Evolutionary conservation across 2,329 filamentous ascomycete genomes (phyloP).

Genomic region (Penicillium nordicum): DNA sequence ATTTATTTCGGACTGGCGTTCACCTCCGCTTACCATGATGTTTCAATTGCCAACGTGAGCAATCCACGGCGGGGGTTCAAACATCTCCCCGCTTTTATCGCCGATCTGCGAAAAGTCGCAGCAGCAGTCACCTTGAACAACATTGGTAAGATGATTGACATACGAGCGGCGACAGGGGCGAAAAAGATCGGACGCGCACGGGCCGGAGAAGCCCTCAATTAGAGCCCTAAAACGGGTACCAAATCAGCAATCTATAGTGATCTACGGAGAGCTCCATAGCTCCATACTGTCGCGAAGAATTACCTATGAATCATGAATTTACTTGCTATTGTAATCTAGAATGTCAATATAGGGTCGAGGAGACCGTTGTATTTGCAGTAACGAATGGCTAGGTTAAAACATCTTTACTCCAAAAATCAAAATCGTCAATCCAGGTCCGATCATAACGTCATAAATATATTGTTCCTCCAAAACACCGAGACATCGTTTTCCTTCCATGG

Average conservation of each 20-base stretch:
- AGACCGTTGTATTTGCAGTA: slow-evolving; percentile 8
- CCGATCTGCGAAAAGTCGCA: slow-evolving; percentile 20
- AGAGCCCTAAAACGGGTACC: slow-evolving; percentile 18
- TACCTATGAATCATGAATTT: not conserved
- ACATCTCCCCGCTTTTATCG: slow-evolving; percentile 5
- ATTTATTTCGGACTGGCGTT: not conserved
- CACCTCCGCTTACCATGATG: slow-evolving; percentile 39
- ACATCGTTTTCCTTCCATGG: slow-evolving; percentile 2
- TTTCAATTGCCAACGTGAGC: slow-evolving; percentile 47
- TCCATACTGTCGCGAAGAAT: not conserved
- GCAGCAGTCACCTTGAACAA: slow-evolving; percentile 19
- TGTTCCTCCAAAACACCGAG: slow-evolving; percentile 8
- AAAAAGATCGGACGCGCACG: slow-evolving; percentile 29
- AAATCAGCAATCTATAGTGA: slow-evolving; percentile 4
- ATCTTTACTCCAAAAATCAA: slow-evolving; percentile 10
- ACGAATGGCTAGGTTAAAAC: slow-evolving; percentile 21
- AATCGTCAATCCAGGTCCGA: slow-evolving; percentile 19
- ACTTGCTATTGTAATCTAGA: not conserved
- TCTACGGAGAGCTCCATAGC: not conserved
- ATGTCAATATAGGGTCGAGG: not conserved
- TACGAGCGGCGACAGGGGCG: slow-evolving; percentile 11
- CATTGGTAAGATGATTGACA: slow-evolving; percentile 22
- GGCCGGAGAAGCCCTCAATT: slow-evolving; percentile 27
- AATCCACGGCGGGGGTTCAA: slow-evolving; percentile 25
- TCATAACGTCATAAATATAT: slow-evolving; percentile 23